Evolutionary conservation across 257 asterid genomes (phyloP).

Genomic region (Solanum piurae): DNA sequence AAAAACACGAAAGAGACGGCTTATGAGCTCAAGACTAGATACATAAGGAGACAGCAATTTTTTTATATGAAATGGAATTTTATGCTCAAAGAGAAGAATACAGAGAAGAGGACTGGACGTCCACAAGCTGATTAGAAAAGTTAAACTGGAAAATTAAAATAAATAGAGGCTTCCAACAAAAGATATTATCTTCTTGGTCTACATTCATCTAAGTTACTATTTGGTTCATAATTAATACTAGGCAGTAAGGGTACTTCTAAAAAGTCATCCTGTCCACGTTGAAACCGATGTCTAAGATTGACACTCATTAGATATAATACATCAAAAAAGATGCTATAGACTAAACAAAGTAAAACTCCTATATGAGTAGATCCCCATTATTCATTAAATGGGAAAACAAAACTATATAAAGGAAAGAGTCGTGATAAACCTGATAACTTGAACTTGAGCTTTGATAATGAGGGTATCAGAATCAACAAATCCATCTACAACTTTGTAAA

Average conservation of each 20-base stretch:
- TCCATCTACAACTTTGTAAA: constrained; percentile 69
- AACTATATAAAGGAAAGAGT: background rate
- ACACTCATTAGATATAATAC: background rate
- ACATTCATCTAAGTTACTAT: background rate
- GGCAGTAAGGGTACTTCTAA: background rate
- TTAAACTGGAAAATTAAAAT: background rate
- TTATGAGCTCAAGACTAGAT: background rate
- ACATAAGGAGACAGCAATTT: background rate
- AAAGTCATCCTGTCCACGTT: background rate
- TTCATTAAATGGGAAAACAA: background rate
- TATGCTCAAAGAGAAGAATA: background rate
- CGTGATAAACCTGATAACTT: constrained; percentile 57
- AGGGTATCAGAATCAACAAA: constrained; percentile 78
- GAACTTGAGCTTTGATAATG: constrained; percentile 86
- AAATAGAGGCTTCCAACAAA: background rate
- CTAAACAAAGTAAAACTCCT: background rate
- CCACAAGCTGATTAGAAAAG: background rate
- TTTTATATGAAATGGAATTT: background rate
- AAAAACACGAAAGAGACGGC: background rate
- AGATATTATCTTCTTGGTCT: background rate
- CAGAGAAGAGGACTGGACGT: background rate
- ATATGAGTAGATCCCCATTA: background rate
- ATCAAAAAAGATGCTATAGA: background rate
- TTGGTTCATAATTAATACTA: background rate
- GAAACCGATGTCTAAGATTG: background rate